A percentile compares a stretch with the other conserved stretches of the same genome.
phyloP scores from a whole-genome alignment of 1,284 basidiomycete genomes.

The Singerocomus rubriflavus region DNA sequence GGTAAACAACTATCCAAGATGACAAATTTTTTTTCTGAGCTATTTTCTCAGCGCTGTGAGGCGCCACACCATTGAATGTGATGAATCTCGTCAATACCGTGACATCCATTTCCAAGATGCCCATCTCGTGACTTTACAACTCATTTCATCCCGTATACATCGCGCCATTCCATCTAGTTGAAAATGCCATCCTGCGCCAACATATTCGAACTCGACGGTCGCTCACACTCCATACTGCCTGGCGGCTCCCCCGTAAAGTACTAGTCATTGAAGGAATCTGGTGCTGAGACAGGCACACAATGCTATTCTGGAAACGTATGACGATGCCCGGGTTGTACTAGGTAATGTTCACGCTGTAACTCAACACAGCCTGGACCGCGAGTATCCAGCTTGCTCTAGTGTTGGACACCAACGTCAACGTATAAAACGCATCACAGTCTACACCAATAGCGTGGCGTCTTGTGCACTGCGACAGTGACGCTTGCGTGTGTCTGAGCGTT shows the following conservation, averaged over 20 bases:
- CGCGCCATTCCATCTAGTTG: constrained; percentile 79
- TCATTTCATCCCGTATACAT: constrained; percentile 68
- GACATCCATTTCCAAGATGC: constrained; percentile 63
- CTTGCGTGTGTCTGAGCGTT: constrained; percentile 47
- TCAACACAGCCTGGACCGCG: constrained; percentile 59
- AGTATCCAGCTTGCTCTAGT: constrained; percentile 34
- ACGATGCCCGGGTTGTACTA: constrained; percentile 45
- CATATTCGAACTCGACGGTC: constrained; percentile 46
- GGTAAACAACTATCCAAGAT: neutral
- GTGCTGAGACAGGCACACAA: constrained; percentile 57
- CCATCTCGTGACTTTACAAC: constrained; percentile 69
- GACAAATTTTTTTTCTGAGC: no score
- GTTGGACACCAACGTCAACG: constrained; percentile 54
- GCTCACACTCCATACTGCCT: constrained; percentile 47
- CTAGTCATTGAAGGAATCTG: constrained; percentile 53
- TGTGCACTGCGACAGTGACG: constrained; percentile 57
- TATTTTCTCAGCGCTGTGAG: no score
- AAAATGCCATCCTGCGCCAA: constrained; percentile 62
- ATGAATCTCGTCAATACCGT: constrained; percentile 28
- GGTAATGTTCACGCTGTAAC: constrained; percentile 53
- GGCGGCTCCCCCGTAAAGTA: constrained; percentile 51
- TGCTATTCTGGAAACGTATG: constrained; percentile 60
- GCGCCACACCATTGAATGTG: constrained; percentile 16
- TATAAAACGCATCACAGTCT: constrained; percentile 69
- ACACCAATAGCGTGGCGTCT: constrained; percentile 66